phyloP scores from a whole-genome alignment of 495 filamentous ascomycete species.

The Barbatosphaeria neglecta region DNA sequence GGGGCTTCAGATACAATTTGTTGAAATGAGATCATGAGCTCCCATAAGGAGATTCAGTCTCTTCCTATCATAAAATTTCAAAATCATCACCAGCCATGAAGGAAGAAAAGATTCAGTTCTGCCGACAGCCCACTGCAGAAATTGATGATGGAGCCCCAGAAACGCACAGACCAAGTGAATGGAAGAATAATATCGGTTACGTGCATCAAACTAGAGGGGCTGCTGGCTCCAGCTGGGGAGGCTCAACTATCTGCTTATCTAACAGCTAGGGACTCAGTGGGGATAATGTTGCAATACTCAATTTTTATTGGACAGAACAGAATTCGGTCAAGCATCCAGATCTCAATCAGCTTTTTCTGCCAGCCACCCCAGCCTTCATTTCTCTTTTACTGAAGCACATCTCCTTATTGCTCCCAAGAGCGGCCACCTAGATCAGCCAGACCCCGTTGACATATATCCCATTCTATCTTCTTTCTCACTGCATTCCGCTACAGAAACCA shows the following conservation, averaged over 20 bases:
- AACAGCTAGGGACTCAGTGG: not conserved
- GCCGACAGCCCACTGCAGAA: constrained; percentile 8
- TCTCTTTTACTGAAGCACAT: constrained; percentile 1
- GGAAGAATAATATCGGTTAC: too few relatives aligned
- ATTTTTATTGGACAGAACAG: constrained; percentile 4
- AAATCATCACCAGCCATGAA: constrained; percentile 51
- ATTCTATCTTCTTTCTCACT: too few relatives aligned
- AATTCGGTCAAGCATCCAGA: not conserved
- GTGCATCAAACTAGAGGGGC: constrained; percentile 4
- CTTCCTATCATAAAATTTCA: constrained; percentile 46
- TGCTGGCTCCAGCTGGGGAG: not conserved
- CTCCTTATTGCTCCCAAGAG: constrained; percentile 2
- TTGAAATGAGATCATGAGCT: constrained; percentile 43
- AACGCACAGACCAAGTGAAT: not conserved
- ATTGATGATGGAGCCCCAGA: constrained; percentile 9
- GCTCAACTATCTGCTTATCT: constrained; percentile 1
- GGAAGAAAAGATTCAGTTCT: too few relatives aligned
- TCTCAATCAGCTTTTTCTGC: constrained; percentile 1
- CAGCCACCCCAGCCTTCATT: constrained; percentile 3
- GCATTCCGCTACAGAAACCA: too few relatives aligned
- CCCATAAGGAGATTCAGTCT: constrained; percentile 36
- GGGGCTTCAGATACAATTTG: constrained; percentile 44
- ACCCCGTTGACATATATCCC: too few relatives aligned
- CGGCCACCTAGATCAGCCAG: too few relatives aligned
- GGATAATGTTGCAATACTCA: not conserved